Evolutionary conservation across 176 grass and related monocot species (phyloP), one percentile per base, ranked within the genome.

Genomic region (Chrysopogon serrulatus): DNA sequence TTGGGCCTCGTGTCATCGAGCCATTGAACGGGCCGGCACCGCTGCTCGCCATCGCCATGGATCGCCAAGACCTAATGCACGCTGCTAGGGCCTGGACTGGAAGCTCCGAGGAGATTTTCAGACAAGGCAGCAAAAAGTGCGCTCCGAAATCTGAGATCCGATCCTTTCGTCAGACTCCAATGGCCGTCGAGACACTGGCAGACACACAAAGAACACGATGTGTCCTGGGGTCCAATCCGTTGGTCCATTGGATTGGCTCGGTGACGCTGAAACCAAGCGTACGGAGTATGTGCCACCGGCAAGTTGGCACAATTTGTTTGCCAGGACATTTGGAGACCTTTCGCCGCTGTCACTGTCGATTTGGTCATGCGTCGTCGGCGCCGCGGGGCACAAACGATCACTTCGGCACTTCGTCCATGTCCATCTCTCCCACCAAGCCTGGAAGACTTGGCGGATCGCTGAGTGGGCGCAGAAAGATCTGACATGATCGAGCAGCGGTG

Each of bases 181-280:
- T 47, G 7, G 9, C 8, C 39, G 21, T 24, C 35, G 17, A 68
- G 15, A 15, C 15, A 65, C 23, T 28, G 71, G 71, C 56, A 19
- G 65, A 78, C 64, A 78, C 28, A 77, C 5, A 24, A 66, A 76
- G 44, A 76, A 41, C 61, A 61, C 15, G 68, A 83, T 83, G 40
- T 73, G 54, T n/a, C 54, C 23, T 48, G 40, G 53, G 80, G 49
- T 61, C 67, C 68, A 47, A 34, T 44, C 66, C 67, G 41, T 10
- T 44, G 51, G 39, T 63, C 54, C 53, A 57, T 42, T 31, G 44
- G 74, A 33, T 77, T 59, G 26, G 45, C 32, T 59, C 39, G 60
- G 33, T 68, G 73, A 68, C 63, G 28, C 26, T 77, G 63, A 60
- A 76, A 71, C 74, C 74, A 78, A 61, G 1, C 43, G 26, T 34